Conservation (phyloP, 495 filamentous ascomycete genomes). For the Aspergillus diversus region DNA sequence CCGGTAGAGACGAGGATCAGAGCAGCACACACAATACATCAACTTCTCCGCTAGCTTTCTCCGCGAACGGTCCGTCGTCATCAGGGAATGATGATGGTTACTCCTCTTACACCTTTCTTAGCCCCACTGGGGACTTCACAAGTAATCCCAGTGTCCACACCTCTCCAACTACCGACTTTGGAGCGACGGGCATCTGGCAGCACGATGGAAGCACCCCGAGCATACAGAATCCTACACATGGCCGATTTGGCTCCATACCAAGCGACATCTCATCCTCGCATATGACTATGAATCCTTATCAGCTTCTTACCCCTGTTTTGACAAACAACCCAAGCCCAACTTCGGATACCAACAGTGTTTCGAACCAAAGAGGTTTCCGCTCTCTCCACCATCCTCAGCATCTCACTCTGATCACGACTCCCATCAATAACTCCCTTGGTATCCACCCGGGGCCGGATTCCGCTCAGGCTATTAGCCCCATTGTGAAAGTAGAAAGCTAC, state of each 20-base stretch:
- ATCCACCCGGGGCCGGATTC: conserved; percentile 26
- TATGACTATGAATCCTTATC: conserved; percentile 23
- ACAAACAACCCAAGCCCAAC: conserved; percentile 26
- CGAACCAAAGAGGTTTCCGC: neutral
- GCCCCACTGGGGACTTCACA: conserved; percentile 24
- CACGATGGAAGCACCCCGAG: conserved; percentile 7
- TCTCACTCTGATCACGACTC: conserved; percentile 29
- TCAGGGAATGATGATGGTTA: conserved; percentile 15
- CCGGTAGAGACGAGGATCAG: conserved; percentile 25
- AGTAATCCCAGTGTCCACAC: conserved; percentile 28
- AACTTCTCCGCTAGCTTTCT: conserved; percentile 15
- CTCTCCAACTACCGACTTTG: conserved; percentile 24
- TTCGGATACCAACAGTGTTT: conserved; percentile 18
- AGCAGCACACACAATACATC: conserved; percentile 20
- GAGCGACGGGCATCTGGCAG: conserved; percentile 19
- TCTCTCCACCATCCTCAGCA: conserved; percentile 17
- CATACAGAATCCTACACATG: conserved; percentile 4
- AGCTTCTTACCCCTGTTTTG: conserved; percentile 28
- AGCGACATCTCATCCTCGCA: conserved; percentile 19
- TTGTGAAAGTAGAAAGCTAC: conserved; percentile 48
- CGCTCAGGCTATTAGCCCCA: conserved; percentile 46
- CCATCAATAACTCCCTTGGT: conserved; percentile 25
- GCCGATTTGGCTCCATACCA: conserved; percentile 6
- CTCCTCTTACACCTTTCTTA: conserved; percentile 29
- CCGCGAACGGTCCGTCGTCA: conserved; percentile 9